Evolutionary conservation across 768 basidiomycete species (phyloP).

Genomic region (Suillus clintonianus): DNA sequence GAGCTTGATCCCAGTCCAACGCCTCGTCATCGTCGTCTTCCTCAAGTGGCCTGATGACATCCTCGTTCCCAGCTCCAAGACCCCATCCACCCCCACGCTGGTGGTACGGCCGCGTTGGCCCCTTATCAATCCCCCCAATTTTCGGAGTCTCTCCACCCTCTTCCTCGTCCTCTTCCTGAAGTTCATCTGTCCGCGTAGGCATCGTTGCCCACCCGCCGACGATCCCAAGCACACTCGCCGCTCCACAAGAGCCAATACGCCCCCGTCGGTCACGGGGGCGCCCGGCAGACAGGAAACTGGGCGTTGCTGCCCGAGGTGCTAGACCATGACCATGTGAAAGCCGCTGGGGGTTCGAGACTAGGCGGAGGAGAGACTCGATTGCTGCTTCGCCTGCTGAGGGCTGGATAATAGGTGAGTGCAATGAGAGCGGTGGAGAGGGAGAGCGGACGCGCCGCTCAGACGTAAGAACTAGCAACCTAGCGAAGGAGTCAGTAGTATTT

Average conservation of each 20-base stretch:
- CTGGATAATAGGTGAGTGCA: conserved; percentile 49
- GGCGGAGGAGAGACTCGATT: conserved; percentile 63
- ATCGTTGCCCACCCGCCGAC: conserved; percentile 30
- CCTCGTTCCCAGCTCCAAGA: conserved; percentile 60
- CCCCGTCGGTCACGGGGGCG: conserved; percentile 79
- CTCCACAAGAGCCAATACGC: conserved; percentile 54
- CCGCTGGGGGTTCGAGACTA: conserved; percentile 54
- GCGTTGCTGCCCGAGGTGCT: conserved; percentile 37
- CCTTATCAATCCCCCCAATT: conserved; percentile 45
- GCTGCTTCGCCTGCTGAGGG: conserved; percentile 69
- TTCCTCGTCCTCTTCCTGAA: conserved; percentile 44
- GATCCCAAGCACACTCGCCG: conserved; percentile 29
- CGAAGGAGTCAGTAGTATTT: conserved; percentile 1
- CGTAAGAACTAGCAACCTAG: conserved; percentile 73
- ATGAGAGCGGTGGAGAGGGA: conserved; percentile 60
- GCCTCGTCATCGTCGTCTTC: conserved; percentile 68
- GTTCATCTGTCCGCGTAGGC: conserved; percentile 33
- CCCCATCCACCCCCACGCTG: conserved; percentile 72
- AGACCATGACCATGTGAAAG: conserved; percentile 28
- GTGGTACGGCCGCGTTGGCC: conserved; percentile 12
- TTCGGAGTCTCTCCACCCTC: conserved; percentile 62
- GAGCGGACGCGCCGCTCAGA: conserved; percentile 64
- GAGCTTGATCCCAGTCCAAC: conserved; percentile 70
- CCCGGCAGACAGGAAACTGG: conserved; percentile 73
- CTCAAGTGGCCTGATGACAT: conserved; percentile 44